These are phyloP conservation scores for Alternaria conjuncta DNA, from an alignment of 2,329 filamentous ascomycete genomes.

Conservation along the genomic window DNA sequence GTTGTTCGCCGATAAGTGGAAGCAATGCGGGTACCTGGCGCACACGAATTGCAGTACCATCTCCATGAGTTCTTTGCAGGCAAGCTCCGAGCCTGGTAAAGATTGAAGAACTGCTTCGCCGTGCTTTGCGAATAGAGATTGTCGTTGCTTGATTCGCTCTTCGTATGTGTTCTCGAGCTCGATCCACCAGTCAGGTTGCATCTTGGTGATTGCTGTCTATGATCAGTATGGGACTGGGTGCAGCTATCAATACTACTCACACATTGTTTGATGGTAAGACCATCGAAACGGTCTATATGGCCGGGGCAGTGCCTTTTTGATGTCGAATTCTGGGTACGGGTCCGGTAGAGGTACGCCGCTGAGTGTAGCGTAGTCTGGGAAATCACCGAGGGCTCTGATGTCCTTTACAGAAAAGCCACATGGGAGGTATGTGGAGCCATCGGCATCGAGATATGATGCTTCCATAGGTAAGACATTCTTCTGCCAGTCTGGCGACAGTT, in stretches of 20 bases:
- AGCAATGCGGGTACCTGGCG: constrained; percentile 77
- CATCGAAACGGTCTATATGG: constrained; percentile 84
- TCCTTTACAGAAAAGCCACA: constrained; percentile 75
- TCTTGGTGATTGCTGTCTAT: constrained; percentile 70
- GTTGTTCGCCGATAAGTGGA: constrained; percentile 60
- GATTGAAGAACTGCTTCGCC: constrained; percentile 69
- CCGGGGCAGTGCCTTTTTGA: constrained; percentile 70
- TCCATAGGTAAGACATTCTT: constrained; percentile 34
- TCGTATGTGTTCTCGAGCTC: constrained; percentile 80
- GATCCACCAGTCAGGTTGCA: constrained; percentile 88
- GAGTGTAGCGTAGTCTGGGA: constrained; percentile 78
- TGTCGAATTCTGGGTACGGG: constrained; percentile 69
- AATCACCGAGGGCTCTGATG: constrained; percentile 73
- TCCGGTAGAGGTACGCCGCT: constrained; percentile 75
- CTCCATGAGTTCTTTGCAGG: constrained; percentile 87
- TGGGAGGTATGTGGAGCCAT: constrained; percentile 59
- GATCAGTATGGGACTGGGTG: constrained; percentile 8
- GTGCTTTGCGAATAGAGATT: constrained; percentile 67
- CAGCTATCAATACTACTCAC: constrained; percentile 58
- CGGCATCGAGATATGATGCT: constrained; percentile 34
- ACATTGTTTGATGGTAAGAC: constrained; percentile 91
- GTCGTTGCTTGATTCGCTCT: constrained; percentile 71
- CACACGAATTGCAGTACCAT: constrained; percentile 83
- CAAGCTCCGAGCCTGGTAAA: constrained; percentile 77
- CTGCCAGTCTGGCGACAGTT: constrained; percentile 28